Evolutionary conservation across 805 yeast genomes (phyloP), one percentile per base, ranked within the genome.

Genomic region (Nakazawaea ernobii): DNA sequence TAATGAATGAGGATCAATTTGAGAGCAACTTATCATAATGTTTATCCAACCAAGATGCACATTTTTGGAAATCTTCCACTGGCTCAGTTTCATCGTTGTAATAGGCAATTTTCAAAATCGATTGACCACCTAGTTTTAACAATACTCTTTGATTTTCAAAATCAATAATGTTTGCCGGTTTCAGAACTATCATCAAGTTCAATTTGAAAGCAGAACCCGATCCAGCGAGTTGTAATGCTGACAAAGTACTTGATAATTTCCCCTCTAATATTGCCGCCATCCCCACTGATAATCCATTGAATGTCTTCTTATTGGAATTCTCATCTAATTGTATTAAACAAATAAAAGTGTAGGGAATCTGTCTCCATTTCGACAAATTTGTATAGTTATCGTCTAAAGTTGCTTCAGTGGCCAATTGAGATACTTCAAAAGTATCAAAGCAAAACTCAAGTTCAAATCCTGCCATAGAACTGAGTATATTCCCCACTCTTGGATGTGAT

Each of bases 391-490:
- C 26, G 7, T 26, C n/a, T 8, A n/a, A 38, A 6, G 11, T 20
- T 4, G 37, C 24, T 13, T 8, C 30, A 1, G 55, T 55, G 35
- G 62, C 56, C 46, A 58, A 58, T 51, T 75, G 79, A 3, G 75
- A 81, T 35, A 78, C 65, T 58, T 80, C 84, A 54, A 71, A 77
- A 10, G 6, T 7, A 48, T 78, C 82, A 61, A 68, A 59, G 30
- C 75, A 64, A 1, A 71, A 57, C 35, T 69, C 71, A 45, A 77
- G 60, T 8, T 74, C 78, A 29, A 73, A 74, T 0, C 81, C 82
- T 1, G 84, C 76, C 68, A 78, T 74, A 4, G 57, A 62, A 49
- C 71, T 68, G 24, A 80, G 59, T 36, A 75, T 67, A 35, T 70
- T 73, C 50, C 68, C 55, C 1, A 82, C 74, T 53, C 69, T 66